Evolutionary conservation across 768 basidiomycete genomes (phyloP).

Genomic region (Rhizopogon vesiculosus): DNA sequence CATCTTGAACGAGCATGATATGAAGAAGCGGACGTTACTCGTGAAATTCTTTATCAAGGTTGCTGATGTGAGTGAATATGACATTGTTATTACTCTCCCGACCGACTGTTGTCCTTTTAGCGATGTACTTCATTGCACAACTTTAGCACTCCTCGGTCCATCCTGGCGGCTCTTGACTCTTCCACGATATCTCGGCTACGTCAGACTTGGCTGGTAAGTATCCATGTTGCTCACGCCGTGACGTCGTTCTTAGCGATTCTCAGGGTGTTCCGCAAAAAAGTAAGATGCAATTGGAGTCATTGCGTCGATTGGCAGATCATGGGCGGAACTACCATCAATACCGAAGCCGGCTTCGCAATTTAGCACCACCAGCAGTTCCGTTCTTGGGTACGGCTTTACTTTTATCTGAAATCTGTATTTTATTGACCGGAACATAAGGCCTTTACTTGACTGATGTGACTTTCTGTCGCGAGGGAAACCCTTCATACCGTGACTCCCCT

Average conservation of each 20-base stretch:
- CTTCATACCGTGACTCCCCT: conserved; percentile 77
- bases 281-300: conserved; percentile 66
- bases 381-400: conserved; percentile 68
- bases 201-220: conserved; percentile 89
- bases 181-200: conserved; percentile 89
- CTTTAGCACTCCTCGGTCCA: conserved; percentile 88
- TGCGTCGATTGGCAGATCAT: conserved; percentile 88
- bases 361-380: conserved; percentile 88
- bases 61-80: conserved; percentile 62
- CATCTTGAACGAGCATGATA: conserved; percentile 86
- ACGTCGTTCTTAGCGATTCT: neutral
- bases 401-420: neutral
- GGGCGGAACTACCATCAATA: conserved; percentile 90
- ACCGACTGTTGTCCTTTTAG: conserved; percentile 36
- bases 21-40: conserved; percentile 72
- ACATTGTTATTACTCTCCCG: conserved; percentile 5
- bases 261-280: conserved; percentile 87
- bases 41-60: conserved; percentile 95
- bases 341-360: conserved; percentile 79
- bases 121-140: conserved; percentile 81
- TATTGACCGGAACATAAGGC: conserved; percentile 37
- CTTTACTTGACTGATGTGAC: conserved; percentile 90
- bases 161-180: conserved; percentile 92
- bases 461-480: conserved; percentile 94
- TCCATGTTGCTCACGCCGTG: neutral